Evolutionary conservation across 805 yeast genomes (phyloP).

Genomic region (Yamadazyma takamatsuzukensis): DNA sequence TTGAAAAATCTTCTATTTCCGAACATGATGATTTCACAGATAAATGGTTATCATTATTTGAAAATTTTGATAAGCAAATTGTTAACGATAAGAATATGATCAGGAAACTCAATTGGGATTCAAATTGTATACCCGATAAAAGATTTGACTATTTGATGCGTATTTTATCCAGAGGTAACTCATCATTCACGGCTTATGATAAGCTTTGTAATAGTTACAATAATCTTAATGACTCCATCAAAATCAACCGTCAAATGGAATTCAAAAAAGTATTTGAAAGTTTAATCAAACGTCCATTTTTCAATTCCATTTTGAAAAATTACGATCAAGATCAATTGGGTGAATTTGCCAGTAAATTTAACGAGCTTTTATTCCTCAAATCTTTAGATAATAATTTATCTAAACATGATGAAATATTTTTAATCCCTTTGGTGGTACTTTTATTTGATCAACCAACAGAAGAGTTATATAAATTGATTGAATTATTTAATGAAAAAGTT

Average conservation of each 20-base stretch:
- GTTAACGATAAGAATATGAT: slow-evolving; percentile 24
- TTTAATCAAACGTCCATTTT: slow-evolving; percentile 29
- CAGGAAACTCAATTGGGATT: slow-evolving; percentile 37
- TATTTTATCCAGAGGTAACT: slow-evolving; percentile 14
- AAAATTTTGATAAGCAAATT: slow-evolving; percentile 22
- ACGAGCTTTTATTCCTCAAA: slow-evolving; percentile 31
- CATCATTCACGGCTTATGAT: slow-evolving; percentile 16
- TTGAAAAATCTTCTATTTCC: slow-evolving; percentile 20
- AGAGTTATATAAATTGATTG: slow-evolving; percentile 28
- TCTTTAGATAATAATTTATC: slow-evolving; percentile 34
- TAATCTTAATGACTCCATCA: slow-evolving; percentile 25
- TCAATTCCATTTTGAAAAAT: slow-evolving; percentile 15
- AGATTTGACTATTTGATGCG: slow-evolving; percentile 26
- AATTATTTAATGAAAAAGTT: slow-evolving; percentile 29
- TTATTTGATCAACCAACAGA: slow-evolving; percentile 22
- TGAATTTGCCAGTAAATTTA: slow-evolving; percentile 23
- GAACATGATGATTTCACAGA: slow-evolving; percentile 5
- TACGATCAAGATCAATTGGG: slow-evolving; percentile 2
- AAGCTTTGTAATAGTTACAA: slow-evolving; percentile 19
- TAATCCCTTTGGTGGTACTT: slow-evolving; percentile 34
- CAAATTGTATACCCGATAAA: slow-evolving; percentile 23
- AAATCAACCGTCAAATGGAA: slow-evolving; percentile 29
- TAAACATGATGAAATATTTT: slow-evolving; percentile 37
- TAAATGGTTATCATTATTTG: slow-evolving; percentile 13
- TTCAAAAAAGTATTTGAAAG: slow-evolving; percentile 23